A percentile compares a stretch with the other conserved stretches of the same genome.
phyloP scores from a whole-genome alignment of 2,329 filamentous ascomycete genomes.

The Stagonosporopsis chrysanthemi region DNA sequence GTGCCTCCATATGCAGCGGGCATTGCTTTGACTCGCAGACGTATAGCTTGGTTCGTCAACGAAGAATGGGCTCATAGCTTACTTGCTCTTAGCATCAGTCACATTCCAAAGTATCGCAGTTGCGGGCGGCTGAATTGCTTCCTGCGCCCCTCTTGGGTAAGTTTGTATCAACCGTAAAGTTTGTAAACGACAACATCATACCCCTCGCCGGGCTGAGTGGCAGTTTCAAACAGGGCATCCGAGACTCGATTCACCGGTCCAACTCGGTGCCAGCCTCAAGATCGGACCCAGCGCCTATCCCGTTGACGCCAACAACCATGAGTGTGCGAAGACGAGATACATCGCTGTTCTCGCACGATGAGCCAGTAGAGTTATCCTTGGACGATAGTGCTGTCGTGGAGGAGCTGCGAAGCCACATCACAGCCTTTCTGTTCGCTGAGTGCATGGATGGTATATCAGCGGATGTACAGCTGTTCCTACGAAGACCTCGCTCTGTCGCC shows the following conservation, averaged over 20 bases:
- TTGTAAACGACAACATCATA: slow-evolving; percentile 34
- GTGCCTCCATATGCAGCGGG: background rate
- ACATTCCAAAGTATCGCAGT: slow-evolving; percentile 31
- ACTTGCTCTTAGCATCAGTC: slow-evolving; percentile 26
- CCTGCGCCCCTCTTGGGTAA: slow-evolving; percentile 36
- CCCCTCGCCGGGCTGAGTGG: slow-evolving; percentile 34
- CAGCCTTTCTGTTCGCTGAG: slow-evolving; percentile 38
- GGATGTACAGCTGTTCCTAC: slow-evolving; percentile 40
- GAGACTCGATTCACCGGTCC: slow-evolving; percentile 15
- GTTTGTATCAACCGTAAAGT: slow-evolving; percentile 29
- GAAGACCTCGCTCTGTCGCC: slow-evolving; percentile 24
- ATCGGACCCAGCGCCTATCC: slow-evolving; percentile 20
- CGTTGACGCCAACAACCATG: slow-evolving; percentile 17
- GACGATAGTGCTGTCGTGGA: slow-evolving; percentile 30
- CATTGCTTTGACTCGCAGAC: background rate
- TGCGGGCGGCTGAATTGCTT: slow-evolving; percentile 36
- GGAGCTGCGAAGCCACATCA: slow-evolving; percentile 34
- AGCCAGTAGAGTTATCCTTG: slow-evolving; percentile 9
- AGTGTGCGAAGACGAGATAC: slow-evolving; percentile 5
- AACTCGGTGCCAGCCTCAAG: background rate
- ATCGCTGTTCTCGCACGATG: slow-evolving; percentile 2
- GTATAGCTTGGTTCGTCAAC: background rate
- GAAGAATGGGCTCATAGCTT: background rate
- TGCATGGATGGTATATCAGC: slow-evolving; percentile 35
- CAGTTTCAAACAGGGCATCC: slow-evolving; percentile 25